phyloP scores from a whole-genome alignment of 495 filamentous ascomycete species.

The Lepraria neglecta region DNA sequence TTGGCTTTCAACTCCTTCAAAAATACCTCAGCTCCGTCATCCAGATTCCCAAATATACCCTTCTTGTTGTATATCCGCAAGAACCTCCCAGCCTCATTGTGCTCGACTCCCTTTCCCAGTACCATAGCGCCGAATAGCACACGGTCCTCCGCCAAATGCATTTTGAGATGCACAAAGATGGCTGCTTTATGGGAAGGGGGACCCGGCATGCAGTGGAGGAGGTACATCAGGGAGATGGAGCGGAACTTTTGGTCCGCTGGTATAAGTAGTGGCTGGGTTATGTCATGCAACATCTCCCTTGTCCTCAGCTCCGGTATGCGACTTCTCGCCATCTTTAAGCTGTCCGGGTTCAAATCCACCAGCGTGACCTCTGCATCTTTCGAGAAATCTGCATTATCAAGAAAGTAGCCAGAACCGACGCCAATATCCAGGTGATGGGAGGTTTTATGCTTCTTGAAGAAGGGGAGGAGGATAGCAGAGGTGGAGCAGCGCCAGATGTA shows the following conservation, averaged over 20 bases:
- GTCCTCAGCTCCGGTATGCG: constrained; percentile 23
- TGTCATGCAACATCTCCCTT: constrained; percentile 26
- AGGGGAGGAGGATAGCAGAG: constrained; percentile 30
- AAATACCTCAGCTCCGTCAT: not conserved
- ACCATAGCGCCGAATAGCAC: constrained; percentile 35
- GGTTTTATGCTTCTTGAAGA: constrained; percentile 34
- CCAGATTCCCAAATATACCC: not conserved
- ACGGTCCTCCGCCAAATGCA: constrained; percentile 30
- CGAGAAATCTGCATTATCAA: constrained; percentile 11
- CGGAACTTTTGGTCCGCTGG: constrained; percentile 23
- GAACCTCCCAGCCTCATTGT: not conserved
- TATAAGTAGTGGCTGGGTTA: constrained; percentile 18
- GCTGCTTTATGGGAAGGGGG: not conserved
- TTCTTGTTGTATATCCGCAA: not conserved
- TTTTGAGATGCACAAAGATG: constrained; percentile 27
- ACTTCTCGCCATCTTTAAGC: constrained; percentile 22
- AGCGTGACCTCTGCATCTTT: constrained; percentile 26
- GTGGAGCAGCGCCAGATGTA: constrained; percentile 35
- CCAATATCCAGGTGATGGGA: constrained; percentile 37
- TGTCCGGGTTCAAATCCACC: constrained; percentile 31
- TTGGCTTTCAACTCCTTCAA: not conserved
- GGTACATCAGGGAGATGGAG: constrained; percentile 37
- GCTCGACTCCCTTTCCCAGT: constrained; percentile 26
- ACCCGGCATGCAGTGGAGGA: constrained; percentile 37
- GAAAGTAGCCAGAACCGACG: constrained; percentile 37